Base-by-base conservation (phyloP, 495 filamentous ascomycete species). In the Sporormia fimetaria region DNA sequence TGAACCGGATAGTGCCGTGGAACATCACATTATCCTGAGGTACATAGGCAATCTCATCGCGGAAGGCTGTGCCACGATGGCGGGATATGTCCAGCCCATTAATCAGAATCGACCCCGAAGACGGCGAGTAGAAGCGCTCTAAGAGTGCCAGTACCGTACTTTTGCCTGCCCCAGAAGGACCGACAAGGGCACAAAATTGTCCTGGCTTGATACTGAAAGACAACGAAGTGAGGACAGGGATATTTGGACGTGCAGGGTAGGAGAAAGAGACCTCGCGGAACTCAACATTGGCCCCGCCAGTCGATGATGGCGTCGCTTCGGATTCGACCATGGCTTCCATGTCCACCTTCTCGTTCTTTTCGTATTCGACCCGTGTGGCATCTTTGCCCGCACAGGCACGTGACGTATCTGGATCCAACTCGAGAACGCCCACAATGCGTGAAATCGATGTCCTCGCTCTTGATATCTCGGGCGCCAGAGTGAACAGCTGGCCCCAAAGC, bases 391-490 rank as follows among this genome's bases (percentile, higher is more conserved):
- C 31, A 27, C 10, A 15, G 8, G 29, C 4, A 6, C 17, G 21
- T 20, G 33, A 25, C 2, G 8, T 3, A 11, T 44, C 30, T 7
- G 31, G 51, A 27, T 63, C 56, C 1, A 57, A 42, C 4, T 41
- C 25, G 10, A 54, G 37, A 6, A 54, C 34, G 14, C 40, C 48
- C 27, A 39, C 30, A 18, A 48, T 51, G 8, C 44, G 15, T 22
- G 32, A 76, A 10, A 80, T 67, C 1, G 85, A 82, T 34, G 83
- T 73, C 56, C 82, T 85, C 3, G 85, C 83, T 58, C 88, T 87
- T 39, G 82, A 79, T 78, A 90, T 88, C 34, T 93, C 85, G 3
- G 68, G 76, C 1, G 81, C 78, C 53, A 88, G 87, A 3, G 80
- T 82, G 63, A 93, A 90, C 40, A 93, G 76, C 0, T 75, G 80